These are phyloP conservation scores for Fragilariopsis cylindrus DNA, from an alignment of 108 stramenopile species.

Conservation along the genomic window DNA sequence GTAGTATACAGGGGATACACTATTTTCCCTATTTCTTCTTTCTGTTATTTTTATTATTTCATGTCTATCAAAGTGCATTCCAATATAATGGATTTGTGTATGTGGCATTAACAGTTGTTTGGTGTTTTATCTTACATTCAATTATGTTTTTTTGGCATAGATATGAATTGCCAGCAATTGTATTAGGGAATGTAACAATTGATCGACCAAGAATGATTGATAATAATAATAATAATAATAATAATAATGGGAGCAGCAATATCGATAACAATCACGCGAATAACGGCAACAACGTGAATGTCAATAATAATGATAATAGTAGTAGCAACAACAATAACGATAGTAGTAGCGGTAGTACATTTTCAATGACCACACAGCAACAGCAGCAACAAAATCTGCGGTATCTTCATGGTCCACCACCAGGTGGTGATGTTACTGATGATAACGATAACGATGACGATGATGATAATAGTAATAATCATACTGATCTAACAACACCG, in stretches of 20 bases:
- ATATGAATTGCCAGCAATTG: conserved; percentile 87
- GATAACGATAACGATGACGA: too few relatives aligned
- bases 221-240: background rate
- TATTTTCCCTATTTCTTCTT: conserved; percentile 92
- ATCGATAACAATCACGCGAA: conserved; percentile 5
- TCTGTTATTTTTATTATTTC: conserved; percentile 87
- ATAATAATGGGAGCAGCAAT: background rate
- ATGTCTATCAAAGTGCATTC: conserved; percentile 92
- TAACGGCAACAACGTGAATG: background rate
- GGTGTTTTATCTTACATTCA: conserved; percentile 78
- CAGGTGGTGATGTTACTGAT: too few relatives aligned
- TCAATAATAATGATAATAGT: too few relatives aligned
- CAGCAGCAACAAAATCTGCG: too few relatives aligned
- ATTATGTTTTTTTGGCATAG: conserved; percentile 93
- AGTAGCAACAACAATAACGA: too few relatives aligned
- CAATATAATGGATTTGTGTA: conserved; percentile 87
- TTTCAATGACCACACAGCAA: too few relatives aligned
- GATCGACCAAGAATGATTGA: conserved; percentile 57
- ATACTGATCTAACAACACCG: too few relatives aligned
- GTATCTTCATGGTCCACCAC: too few relatives aligned
- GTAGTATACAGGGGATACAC: conserved; percentile 60
- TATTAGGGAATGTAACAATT: conserved; percentile 57
- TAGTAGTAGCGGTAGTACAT: too few relatives aligned
- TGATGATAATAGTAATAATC: too few relatives aligned
- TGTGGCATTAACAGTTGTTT: conserved; percentile 70